Evolutionary conservation across 805 yeast genomes (phyloP).

Genomic region (Jamesozyma jinghongensis): DNA sequence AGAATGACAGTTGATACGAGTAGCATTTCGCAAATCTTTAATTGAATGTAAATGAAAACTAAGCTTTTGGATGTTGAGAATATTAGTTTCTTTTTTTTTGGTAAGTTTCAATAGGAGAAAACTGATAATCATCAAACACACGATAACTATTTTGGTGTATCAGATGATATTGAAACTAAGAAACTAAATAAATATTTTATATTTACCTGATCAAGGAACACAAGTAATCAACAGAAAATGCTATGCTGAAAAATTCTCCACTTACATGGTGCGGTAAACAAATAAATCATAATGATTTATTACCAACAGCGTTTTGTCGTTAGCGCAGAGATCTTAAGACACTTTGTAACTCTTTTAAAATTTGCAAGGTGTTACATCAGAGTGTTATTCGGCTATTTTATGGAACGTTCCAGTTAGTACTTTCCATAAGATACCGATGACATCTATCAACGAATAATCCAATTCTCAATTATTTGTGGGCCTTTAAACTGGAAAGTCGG

Average conservation of each 20-base stretch:
- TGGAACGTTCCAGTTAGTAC: too few relatives aligned
- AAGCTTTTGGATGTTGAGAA: conserved; percentile 5
- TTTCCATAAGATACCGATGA: too few relatives aligned
- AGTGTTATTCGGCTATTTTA: too few relatives aligned
- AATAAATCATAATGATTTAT: too few relatives aligned
- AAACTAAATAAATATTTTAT: conserved; percentile 1
- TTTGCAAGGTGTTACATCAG: too few relatives aligned
- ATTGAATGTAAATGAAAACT: conserved; percentile 7
- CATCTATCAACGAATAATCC: too few relatives aligned
- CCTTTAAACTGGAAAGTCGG: too few relatives aligned
- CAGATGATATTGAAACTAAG: conserved; percentile 7
- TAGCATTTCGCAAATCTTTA: background rate
- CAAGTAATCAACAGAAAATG: background rate
- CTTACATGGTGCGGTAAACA: conserved; percentile 5
- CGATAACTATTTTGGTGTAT: conserved; percentile 9
- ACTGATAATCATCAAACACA: background rate
- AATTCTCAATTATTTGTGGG: too few relatives aligned
- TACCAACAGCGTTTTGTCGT: too few relatives aligned
- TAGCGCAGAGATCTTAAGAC: too few relatives aligned
- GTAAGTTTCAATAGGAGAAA: background rate
- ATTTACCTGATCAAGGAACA: background rate
- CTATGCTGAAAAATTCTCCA: background rate
- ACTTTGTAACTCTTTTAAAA: too few relatives aligned
- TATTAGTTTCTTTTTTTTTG: conserved; percentile 3
- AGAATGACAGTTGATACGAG: conserved; percentile 4